Conservation (phyloP, 768 basidiomycete genomes). For the Clathrus columnatus region DNA sequence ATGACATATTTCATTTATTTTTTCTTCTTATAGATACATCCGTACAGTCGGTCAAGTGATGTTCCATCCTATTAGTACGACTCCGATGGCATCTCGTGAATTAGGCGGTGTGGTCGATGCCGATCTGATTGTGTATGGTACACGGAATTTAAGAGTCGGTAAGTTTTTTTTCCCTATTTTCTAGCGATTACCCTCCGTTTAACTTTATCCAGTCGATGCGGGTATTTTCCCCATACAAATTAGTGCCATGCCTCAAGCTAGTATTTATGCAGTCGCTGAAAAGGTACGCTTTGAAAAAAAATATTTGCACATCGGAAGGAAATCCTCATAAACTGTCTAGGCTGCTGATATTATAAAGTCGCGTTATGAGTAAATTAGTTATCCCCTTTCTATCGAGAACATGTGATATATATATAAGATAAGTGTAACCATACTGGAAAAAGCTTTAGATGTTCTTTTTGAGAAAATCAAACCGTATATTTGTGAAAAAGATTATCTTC, state of each 20-base stretch:
- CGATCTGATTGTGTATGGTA: conserved; percentile 25
- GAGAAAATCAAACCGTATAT: too few species aligned
- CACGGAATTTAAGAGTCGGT: conserved; percentile 22
- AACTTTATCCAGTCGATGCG: not conserved
- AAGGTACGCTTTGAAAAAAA: not conserved
- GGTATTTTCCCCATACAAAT: not conserved
- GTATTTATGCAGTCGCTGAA: not conserved
- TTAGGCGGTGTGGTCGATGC: conserved; percentile 30
- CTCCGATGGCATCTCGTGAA: conserved; percentile 32
- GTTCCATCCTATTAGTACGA: conserved; percentile 22
- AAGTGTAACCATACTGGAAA: too few species aligned
- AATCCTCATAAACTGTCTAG: not conserved
- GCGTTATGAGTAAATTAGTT: too few species aligned
- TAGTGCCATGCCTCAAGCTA: not conserved
- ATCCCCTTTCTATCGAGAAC: too few species aligned
- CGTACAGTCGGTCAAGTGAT: not conserved
- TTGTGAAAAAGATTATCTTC: too few species aligned
- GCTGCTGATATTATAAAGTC: not conserved
- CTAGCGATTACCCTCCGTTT: not conserved
- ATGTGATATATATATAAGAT: too few species aligned
- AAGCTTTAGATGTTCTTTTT: too few species aligned
- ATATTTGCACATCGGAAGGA: not conserved
- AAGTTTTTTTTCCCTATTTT: not conserved
- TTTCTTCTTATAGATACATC: not conserved
- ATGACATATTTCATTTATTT: not conserved